Percentiles rank a stretch among this genome's conserved stretches.
Evolutionary conservation across 305 asterid genomes (phyloP).

Genomic region (Ilex paraguariensis): DNA sequence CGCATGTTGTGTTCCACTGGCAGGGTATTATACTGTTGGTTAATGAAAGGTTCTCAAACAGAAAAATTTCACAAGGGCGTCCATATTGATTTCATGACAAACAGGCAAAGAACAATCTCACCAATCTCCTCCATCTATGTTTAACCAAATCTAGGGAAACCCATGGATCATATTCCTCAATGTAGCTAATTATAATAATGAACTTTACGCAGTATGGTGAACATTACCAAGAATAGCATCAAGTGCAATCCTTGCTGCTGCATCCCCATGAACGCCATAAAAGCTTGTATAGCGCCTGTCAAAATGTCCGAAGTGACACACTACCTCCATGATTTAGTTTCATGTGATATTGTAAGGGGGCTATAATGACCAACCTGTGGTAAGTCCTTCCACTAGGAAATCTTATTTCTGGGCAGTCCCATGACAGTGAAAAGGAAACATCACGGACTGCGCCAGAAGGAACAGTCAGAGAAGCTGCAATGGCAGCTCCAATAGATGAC

Average conservation of each 20-base stretch:
- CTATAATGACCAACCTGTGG: not conserved
- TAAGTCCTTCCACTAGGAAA: conserved; percentile 1
- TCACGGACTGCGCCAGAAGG: not conserved
- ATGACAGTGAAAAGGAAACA: conserved; percentile 2
- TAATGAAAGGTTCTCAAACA: too few species aligned
- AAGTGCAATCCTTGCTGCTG: not conserved
- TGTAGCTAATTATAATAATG: too few species aligned
- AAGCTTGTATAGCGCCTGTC: conserved; percentile 3
- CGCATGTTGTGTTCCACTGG: too few species aligned
- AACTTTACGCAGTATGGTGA: not conserved
- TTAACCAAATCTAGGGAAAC: not conserved
- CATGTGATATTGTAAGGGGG: too few species aligned
- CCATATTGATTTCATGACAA: too few species aligned
- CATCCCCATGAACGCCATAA: not conserved
- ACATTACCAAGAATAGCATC: conserved; percentile 7
- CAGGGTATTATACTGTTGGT: too few species aligned
- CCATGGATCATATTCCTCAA: too few species aligned
- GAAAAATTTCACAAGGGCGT: too few species aligned
- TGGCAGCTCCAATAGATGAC: conserved; percentile 2
- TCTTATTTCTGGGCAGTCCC: conserved; percentile 1
- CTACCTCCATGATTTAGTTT: too few species aligned
- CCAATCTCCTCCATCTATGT: not conserved
- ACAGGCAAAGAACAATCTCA: too few species aligned
- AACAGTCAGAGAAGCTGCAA: conserved; percentile 4
- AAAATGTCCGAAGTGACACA: too few species aligned